A percentile compares a stretch with the other conserved stretches of the same genome.
Conservation (phyloP, 208 protist genomes). For the Crithidia brevicula region DNA sequence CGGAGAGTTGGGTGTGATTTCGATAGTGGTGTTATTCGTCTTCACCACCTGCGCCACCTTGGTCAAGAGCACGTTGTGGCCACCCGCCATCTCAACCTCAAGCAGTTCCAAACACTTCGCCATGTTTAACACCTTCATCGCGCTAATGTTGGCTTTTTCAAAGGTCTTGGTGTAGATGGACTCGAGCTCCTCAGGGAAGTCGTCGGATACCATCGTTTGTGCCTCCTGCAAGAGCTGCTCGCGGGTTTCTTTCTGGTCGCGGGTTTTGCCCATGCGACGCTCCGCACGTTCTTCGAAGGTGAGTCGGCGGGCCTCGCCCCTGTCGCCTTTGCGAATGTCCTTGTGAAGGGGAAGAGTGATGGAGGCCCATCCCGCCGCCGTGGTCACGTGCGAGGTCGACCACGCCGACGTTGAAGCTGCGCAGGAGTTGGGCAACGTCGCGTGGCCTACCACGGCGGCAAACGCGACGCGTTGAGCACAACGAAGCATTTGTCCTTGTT, state of each 20-base stretch:
- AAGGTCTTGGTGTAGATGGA: conserved; percentile 55
- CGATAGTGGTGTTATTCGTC: conserved; percentile 58
- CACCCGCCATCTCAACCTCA: conserved; percentile 70
- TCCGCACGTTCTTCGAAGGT: conserved; percentile 88
- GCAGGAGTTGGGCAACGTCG: neutral
- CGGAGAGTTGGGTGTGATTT: conserved; percentile 62
- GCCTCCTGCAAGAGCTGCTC: conserved; percentile 78
- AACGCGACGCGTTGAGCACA: conserved; percentile 2
- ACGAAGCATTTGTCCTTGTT: conserved; percentile 3
- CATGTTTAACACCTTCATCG: conserved; percentile 91
- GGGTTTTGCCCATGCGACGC: conserved; percentile 74
- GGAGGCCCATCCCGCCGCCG: conserved; percentile 7
- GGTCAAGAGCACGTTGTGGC: conserved; percentile 63
- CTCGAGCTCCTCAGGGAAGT: conserved; percentile 82
- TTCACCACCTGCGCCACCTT: conserved; percentile 84
- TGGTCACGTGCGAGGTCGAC: neutral
- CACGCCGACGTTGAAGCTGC: neutral
- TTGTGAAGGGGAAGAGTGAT: conserved; percentile 40
- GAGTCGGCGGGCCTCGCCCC: conserved; percentile 72
- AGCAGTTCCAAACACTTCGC: conserved; percentile 85
- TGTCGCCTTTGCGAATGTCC: conserved; percentile 71
- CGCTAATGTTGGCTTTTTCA: conserved; percentile 78
- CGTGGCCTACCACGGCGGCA: neutral
- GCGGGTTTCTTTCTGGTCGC: conserved; percentile 56
- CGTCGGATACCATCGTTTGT: conserved; percentile 60